These are phyloP conservation scores for Echeveria elegans DNA, from an alignment of 164 flowering plant species.

Conservation along the genomic window DNA sequence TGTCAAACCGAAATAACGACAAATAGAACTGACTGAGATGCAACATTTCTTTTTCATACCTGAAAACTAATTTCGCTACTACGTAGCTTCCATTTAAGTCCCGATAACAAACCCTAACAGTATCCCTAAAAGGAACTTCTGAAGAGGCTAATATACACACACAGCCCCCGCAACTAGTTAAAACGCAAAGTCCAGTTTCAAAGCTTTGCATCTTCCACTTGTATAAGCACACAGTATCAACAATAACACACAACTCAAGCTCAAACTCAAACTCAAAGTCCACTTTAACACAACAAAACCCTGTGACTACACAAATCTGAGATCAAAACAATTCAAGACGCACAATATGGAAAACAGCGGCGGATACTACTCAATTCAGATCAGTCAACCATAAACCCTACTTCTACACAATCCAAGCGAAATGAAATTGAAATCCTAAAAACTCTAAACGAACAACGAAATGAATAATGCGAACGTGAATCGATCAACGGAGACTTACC, in stretches of 20 bases:
- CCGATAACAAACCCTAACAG: no score
- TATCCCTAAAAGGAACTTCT: no score
- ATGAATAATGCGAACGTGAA: background rate
- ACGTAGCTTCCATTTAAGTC: no score
- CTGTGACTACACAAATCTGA: background rate
- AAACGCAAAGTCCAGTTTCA: no score
- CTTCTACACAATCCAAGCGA: background rate
- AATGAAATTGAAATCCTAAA: background rate
- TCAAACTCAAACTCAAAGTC: background rate
- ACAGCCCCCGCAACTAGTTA: no score
- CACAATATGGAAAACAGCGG: background rate
- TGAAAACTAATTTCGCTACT: no score
- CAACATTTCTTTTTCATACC: no score
- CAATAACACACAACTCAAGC: no score
- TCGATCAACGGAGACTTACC: background rate
- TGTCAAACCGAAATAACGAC: no score
- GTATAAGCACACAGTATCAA: no score
- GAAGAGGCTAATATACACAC: background rate
- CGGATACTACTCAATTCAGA: background rate
- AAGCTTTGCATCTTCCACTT: no score
- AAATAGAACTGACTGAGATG: no score
- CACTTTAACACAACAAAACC: background rate
- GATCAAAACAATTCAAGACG: background rate
- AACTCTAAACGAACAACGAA: background rate
- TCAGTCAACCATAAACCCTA: background rate